Evolutionary conservation across 2,329 filamentous ascomycete genomes (phyloP).

Genomic region (Phymatotrichopsis omnivora): DNA sequence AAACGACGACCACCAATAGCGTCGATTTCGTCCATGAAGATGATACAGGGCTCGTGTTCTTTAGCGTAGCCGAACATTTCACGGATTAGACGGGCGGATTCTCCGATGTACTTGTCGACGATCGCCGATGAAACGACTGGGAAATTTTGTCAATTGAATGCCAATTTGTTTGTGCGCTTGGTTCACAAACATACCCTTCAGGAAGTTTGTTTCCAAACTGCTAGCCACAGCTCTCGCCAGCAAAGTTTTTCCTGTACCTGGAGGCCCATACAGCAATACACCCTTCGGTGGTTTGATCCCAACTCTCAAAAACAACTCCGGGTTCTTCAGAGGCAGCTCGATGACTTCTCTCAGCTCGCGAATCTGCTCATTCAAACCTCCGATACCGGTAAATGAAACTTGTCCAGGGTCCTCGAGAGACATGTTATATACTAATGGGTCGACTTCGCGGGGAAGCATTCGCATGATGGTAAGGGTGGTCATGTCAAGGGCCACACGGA

Average conservation of each 20-base stretch:
- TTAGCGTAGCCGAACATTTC: slow-evolving; percentile 99
- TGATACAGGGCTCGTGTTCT: slow-evolving; percentile 98
- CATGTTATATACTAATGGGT: slow-evolving; percentile 99
- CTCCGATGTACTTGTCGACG: slow-evolving; percentile 98
- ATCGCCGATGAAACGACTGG: slow-evolving; percentile 95
- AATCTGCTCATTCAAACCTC: slow-evolving; percentile 96
- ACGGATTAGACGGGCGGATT: slow-evolving; percentile 90
- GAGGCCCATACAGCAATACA: slow-evolving; percentile 88
- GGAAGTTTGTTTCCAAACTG: slow-evolving; percentile 93
- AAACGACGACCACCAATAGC: slow-evolving; percentile 95
- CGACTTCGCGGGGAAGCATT: slow-evolving; percentile 96
- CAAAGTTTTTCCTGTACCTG: slow-evolving; percentile 92
- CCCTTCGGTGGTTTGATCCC: slow-evolving; percentile 99
- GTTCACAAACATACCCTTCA: slow-evolving; percentile 60
- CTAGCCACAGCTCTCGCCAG: slow-evolving; percentile 90
- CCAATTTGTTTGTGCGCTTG: not conserved
- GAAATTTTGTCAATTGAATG: not conserved
- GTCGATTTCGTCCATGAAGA: slow-evolving; percentile 99
- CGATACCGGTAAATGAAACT: slow-evolving; percentile 95
- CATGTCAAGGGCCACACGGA: slow-evolving; percentile 95
- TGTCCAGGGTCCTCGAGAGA: slow-evolving; percentile 95
- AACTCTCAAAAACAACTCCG: slow-evolving; percentile 89
- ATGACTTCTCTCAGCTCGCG: slow-evolving; percentile 95
- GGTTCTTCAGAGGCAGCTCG: slow-evolving; percentile 95
- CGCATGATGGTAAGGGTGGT: slow-evolving; percentile 99